Evolutionary conservation across 352 stramenopile genomes (phyloP), one percentile per base, ranked within the genome.

Genomic region (Elongisporangium anandrum): DNA sequence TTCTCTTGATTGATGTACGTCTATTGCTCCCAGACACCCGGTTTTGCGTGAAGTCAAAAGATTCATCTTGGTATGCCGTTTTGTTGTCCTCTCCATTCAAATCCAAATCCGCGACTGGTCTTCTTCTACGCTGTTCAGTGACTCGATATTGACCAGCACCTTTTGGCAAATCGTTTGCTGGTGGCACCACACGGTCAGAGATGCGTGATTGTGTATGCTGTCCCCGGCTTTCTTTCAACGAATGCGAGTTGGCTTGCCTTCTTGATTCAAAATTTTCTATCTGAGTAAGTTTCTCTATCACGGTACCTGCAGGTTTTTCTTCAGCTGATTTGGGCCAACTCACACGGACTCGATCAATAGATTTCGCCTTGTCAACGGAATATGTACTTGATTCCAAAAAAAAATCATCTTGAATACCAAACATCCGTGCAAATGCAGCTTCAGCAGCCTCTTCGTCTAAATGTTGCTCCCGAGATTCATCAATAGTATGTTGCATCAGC

Each of bases 361-460:
- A 45, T 45, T 16, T 45, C 4, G 34, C 0, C 13, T 45, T 45
- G 0, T 45, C 10, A 9, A 69, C 65, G 1, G 73, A 82, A 41
- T 79, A 77, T 2, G 22, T 54, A 1, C 71, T 83, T 20, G 81
- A 57, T 17, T 83, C 68, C 12, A 70, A 23, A 7, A 70, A 23
- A 7, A 60, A 69, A 17, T 74, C 65, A 5, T 72, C 64, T 21
- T 78, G 64, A 19, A 86, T 59, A 1, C 56, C 69, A 63, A 92
- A 76, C 54, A 88, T 60, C 5, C 55, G 59, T 17, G 68, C 68
- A 58, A 92, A 92, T 6, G 29, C 58, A 22, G 59, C 47, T 50
- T 68, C 13, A 16, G 7, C 22, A 9, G 61, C 23, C 52, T 23
- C 21, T 60, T 56, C 61, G 52, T 54, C 50, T 12, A 22, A 39